Base-by-base conservation (phyloP, 208 protist species). In the Phytomonas francai region DNA sequence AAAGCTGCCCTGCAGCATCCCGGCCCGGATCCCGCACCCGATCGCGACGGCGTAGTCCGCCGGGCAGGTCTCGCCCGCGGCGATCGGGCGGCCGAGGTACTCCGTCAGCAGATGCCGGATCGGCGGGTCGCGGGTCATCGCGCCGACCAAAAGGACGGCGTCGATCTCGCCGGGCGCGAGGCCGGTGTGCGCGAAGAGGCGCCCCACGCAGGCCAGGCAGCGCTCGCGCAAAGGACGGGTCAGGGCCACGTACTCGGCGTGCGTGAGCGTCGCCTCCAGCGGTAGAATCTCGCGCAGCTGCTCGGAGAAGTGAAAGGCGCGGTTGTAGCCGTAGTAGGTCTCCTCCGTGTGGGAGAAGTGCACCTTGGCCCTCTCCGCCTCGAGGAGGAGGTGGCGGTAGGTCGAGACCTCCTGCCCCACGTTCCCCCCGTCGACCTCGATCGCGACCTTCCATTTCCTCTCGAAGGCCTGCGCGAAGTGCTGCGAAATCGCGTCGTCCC, bases 281-380 rank as follows among this genome's bases (percentile, higher is more conserved):
- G 87, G 87, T 25, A 93, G 74, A 45, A 95, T 92, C 58, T 93
- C 88, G 54, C 87, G 85, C 67, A 91, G 71, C 62, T 78, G 83
- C 31, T 87, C 72, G 59, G 86, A 95, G 78, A 97, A 94, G 76
- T 93, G 88, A 68, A 97, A 93, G 49, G 87, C 86, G 61, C 86
- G 77, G 71, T 92, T 92, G 77, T 95, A 93, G 36, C 89, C 92
- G 73, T 94, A 80, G 67, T 92, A 94, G 8, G 81, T 78, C 54
- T 95, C 88, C n/a, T 84, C 93, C 25, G 87, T 94, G 76, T 94
- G 84, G 12, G 91, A 91, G 63, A 96, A 96, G 79, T 94, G 87
- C 61, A 95, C 90, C 78, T 95, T 97, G 30, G 88, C 89, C 74
- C 90, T 89, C 77, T 93, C 86, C 28, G 91, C 88, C 70, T 97